Evolutionary conservation across 73 alveolate species (phyloP), one percentile per base, ranked within the genome.

Genomic region (Blepharisma stoltei): DNA sequence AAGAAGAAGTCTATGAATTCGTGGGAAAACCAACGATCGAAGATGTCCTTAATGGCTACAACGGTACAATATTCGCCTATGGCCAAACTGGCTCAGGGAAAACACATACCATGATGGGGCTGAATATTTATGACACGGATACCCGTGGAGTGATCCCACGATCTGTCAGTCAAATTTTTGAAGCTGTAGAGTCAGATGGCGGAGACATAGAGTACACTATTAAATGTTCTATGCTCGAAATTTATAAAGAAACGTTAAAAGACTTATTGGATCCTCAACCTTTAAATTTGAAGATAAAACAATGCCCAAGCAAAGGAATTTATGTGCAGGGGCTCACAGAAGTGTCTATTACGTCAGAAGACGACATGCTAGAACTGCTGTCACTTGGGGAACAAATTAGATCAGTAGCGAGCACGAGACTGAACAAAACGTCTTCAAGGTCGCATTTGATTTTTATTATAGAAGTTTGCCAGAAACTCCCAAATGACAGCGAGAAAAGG

Each of bases 81-180:
- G 94, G 94, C 23, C 84, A 81, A 84, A 86, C 94, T 55, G 94
- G 94, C 5, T 86, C 94, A 48, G 94, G 94, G 6, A 86, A 86
- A 55, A 86, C 94, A 38, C 86, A 76, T 76, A 86, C 94, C 7
- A 83, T 86, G 91, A 73, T 83, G 86, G 94, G 86, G 81, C 20
- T 21, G 0, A 46, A 43, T 69, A 21, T 55, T 11, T 21, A 73
- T 47, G 77, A 70, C 27, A 8, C 50, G 1, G 49, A 53, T 9
- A 7, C 21, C n/a, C 49, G 32, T 46, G 82, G 82, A 18, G 32
- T 73, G 11, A 73, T 73, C 71, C 82, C 82, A 47, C 43, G 82
- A 54, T 73, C 82, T 0, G 23, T 55, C 0, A 11, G 11, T 55
- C 27, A 54, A 7, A 73, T 73, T 20, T 73, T 73, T 55, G 20